phyloP scores from a whole-genome alignment of 2,329 filamentous ascomycete genomes.

The Monosporascus cannonballus region DNA sequence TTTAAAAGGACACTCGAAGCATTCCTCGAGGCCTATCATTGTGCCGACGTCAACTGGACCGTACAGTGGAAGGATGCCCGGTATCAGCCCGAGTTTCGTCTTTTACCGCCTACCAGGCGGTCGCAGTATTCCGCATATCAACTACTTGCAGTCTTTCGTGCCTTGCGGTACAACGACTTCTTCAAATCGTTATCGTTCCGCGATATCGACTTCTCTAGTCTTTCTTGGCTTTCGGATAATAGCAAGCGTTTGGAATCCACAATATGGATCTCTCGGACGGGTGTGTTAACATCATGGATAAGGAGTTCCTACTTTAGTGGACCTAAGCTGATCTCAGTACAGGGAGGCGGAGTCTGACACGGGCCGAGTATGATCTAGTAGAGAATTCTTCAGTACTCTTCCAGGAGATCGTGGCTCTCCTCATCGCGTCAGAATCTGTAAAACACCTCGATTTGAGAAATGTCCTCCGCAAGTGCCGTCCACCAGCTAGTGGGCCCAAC shows the following conservation, averaged over 20 bases:
- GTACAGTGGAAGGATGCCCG: conserved; percentile 39
- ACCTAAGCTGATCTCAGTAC: conserved; percentile 14
- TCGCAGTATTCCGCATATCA: conserved; percentile 42
- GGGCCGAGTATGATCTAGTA: conserved; percentile 41
- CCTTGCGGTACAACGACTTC: conserved; percentile 53
- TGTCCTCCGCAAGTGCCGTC: conserved; percentile 22
- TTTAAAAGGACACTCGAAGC: conserved; percentile 49
- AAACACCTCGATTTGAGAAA: conserved; percentile 48
- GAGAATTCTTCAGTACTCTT: conserved; percentile 45
- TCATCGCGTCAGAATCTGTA: conserved; percentile 50
- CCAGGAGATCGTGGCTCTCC: conserved; percentile 50
- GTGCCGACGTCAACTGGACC: conserved; percentile 45
- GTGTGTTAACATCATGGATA: conserved; percentile 25
- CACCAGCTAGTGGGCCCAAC: conserved; percentile 13
- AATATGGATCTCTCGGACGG: conserved; percentile 46
- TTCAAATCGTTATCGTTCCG: conserved; percentile 53
- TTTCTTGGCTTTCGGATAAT: conserved; percentile 37
- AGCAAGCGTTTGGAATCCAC: conserved; percentile 38
- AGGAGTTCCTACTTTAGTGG: background rate
- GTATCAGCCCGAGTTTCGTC: conserved; percentile 46
- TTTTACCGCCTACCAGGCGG: conserved; percentile 36
- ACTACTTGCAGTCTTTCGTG: conserved; percentile 50
- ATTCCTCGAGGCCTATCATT: conserved; percentile 47
- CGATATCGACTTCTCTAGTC: conserved; percentile 41
- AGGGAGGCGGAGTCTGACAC: conserved; percentile 35